Percentiles rank a stretch among this genome's conserved stretches.
Conservation (phyloP, 1,139 yeast genomes). For the Lodderomyces jiufengensis region DNA sequence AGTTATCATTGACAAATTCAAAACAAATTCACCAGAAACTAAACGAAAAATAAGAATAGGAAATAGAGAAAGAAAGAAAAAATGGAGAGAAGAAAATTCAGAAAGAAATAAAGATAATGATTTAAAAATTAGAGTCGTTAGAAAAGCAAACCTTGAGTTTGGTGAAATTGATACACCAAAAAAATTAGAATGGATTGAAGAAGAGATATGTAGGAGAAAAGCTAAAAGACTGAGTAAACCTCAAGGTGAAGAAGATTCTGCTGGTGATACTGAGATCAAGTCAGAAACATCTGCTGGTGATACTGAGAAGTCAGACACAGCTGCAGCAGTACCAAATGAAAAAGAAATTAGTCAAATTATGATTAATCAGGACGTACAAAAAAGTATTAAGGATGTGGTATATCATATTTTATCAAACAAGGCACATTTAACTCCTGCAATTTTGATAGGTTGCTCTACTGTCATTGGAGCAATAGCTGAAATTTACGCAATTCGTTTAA, state of each 20-base stretch:
- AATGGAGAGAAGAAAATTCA: constrained; percentile 84
- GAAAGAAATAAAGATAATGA: constrained; percentile 87
- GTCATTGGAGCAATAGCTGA: constrained; percentile 1
- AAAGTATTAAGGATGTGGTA: too few relatives aligned
- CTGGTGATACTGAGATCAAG: too few relatives aligned
- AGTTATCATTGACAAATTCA: constrained; percentile 23
- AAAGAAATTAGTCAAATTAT: too few relatives aligned
- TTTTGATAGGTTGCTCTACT: neutral
- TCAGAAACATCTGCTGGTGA: too few relatives aligned
- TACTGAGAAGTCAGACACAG: too few relatives aligned
- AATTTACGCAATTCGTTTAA: neutral
- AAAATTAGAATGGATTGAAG: constrained; percentile 69
- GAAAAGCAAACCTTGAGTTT: constrained; percentile 64
- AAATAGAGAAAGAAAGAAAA: constrained; percentile 81
- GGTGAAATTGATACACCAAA: constrained; percentile 57
- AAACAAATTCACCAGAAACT: constrained; percentile 31
- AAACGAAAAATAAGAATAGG: constrained; percentile 64
- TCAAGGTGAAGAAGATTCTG: constrained; percentile 21
- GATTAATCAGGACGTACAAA: too few relatives aligned
- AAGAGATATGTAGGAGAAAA: constrained; percentile 65
- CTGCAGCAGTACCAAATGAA: too few relatives aligned
- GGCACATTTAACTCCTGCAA: neutral
- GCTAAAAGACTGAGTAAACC: constrained; percentile 50
- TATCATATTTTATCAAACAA: too few relatives aligned
- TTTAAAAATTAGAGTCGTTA: constrained; percentile 69